Conservation (phyloP, 305 asterid genomes). For the Fraxinus greggii region DNA sequence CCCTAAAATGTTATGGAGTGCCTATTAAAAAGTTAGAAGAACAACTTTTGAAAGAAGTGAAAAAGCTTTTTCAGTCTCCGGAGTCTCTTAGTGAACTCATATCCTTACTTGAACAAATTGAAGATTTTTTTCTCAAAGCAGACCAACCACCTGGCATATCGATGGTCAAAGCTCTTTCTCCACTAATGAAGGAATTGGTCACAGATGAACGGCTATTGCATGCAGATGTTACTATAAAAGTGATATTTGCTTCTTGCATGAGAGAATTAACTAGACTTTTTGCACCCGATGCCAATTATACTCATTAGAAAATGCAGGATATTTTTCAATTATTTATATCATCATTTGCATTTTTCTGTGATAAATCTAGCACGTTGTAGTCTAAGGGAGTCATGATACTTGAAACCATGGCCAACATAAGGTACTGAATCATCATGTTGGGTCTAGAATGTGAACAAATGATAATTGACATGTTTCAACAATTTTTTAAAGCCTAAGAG, state of each 20-base stretch:
- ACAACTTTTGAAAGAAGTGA: background rate
- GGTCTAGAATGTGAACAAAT: constrained; percentile 78
- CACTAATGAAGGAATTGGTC: constrained; percentile 56
- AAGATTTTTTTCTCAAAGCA: background rate
- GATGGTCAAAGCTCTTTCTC: constrained; percentile 60
- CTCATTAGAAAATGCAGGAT: constrained; percentile 75
- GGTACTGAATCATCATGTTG: constrained; percentile 88
- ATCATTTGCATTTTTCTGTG: background rate
- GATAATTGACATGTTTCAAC: background rate
- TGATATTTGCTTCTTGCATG: constrained; percentile 81
- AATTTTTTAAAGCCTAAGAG: background rate
- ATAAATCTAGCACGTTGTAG: constrained; percentile 47
- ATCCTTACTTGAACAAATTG: background rate
- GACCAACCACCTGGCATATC: constrained; percentile 39
- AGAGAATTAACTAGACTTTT: constrained; percentile 84
- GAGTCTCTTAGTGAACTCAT: background rate
- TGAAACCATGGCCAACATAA: constrained; percentile 79
- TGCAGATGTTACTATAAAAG: constrained; percentile 69
- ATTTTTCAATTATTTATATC: constrained; percentile 81
- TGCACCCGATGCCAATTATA: constrained; percentile 79
- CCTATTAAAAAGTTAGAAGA: background rate
- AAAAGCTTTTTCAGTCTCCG: background rate
- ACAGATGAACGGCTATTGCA: constrained; percentile 58
- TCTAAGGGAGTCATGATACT: constrained; percentile 63
- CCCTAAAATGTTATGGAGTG: background rate